Evolutionary conservation across 129 eudicot genomes (phyloP).

Genomic region (Tagetes erecta): DNA sequence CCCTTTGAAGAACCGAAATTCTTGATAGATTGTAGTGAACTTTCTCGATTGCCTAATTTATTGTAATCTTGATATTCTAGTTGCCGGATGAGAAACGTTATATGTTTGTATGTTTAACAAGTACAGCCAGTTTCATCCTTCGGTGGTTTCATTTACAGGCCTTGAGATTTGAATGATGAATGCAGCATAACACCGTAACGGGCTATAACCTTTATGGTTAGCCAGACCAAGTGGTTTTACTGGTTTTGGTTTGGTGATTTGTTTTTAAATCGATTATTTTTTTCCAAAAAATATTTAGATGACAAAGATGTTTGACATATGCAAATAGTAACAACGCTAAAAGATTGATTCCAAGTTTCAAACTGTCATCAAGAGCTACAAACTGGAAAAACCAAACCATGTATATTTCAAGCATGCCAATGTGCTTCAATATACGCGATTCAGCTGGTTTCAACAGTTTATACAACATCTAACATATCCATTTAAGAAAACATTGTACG

Average conservation of each 20-base stretch:
- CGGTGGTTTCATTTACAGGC: not conserved
- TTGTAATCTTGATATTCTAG: slow-evolving; percentile 24
- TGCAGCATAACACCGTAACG: not conserved
- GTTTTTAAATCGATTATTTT: no score
- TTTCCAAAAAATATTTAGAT: no score
- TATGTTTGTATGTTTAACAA: not conserved
- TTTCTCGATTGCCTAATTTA: not conserved
- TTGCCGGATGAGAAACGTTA: not conserved
- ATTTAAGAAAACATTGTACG: slow-evolving; percentile 28
- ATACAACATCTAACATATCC: not conserved
- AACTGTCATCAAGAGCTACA: not conserved
- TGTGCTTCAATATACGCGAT: not conserved
- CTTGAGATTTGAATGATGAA: not conserved
- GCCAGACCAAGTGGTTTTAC: no score
- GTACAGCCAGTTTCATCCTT: not conserved
- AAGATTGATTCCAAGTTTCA: not conserved
- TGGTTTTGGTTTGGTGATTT: not conserved
- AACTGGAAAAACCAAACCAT: not conserved
- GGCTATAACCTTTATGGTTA: not conserved
- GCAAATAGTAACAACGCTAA: no score
- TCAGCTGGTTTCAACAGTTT: not conserved
- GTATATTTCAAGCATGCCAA: not conserved
- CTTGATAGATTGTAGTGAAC: slow-evolving; percentile 20
- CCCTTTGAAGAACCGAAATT: slow-evolving; percentile 17
- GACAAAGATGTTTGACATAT: no score